Evolutionary conservation across 768 basidiomycete genomes (phyloP).

Genomic region (Mycena albidolilacea): DNA sequence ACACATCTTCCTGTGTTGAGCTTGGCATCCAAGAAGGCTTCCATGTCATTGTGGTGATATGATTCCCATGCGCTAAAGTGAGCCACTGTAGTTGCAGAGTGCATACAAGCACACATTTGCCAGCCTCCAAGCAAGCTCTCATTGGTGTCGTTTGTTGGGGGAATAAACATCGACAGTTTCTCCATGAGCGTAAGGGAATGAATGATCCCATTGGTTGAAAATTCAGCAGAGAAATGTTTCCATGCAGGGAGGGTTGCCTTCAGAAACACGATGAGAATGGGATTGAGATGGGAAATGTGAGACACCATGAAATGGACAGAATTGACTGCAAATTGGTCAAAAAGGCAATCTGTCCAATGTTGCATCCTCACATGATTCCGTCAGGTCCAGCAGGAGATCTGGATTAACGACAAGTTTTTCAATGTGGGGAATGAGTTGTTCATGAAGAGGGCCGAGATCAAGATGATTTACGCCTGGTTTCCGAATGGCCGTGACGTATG

Average conservation of each 20-base stretch:
- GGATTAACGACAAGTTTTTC: constrained; percentile 24
- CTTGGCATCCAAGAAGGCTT: background rate
- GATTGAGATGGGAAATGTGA: constrained; percentile 11
- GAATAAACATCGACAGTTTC: constrained; percentile 3
- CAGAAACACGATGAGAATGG: background rate
- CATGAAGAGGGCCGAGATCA: constrained; percentile 36
- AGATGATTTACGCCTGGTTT: constrained; percentile 16
- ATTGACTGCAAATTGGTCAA: constrained; percentile 21
- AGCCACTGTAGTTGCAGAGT: background rate
- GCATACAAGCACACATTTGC: background rate
- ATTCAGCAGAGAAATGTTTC: constrained; percentile 5
- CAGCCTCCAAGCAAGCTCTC: constrained; percentile 6
- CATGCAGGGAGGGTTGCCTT: background rate
- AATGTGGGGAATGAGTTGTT: constrained; percentile 10
- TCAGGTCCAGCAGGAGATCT: constrained; percentile 22
- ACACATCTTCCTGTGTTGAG: background rate
- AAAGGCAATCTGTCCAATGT: constrained; percentile 32
- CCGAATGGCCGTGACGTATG: constrained; percentile 27
- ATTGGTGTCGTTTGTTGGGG: background rate
- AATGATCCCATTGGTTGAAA: background rate
- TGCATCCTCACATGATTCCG: background rate
- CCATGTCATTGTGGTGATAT: background rate
- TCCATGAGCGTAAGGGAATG: background rate
- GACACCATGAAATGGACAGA: constrained; percentile 26
- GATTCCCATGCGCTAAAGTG: background rate